Percentiles rank a stretch among this genome's conserved stretches.
phyloP scores from a whole-genome alignment of 192 early-diverging fungal genomes.

The Coemansia sp. region DNA sequence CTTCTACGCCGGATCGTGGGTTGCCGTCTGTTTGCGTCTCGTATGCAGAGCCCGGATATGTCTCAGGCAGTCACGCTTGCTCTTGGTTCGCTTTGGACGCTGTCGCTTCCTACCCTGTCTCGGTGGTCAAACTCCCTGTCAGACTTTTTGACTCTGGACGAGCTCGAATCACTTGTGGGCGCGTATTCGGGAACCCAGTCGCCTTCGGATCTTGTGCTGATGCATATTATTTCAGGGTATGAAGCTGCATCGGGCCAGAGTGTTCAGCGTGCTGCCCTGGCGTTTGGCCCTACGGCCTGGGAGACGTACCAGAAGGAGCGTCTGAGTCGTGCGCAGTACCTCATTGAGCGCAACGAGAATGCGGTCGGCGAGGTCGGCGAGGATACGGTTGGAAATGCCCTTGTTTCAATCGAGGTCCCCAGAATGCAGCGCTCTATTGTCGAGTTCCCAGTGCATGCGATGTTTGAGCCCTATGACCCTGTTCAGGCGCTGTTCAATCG shows the following conservation, averaged over 20 bases:
- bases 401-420: conserved; percentile 16
- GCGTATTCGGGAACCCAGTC: conserved; percentile 33
- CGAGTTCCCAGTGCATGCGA: conserved; percentile 22
- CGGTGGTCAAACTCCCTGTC: conserved; percentile 38
- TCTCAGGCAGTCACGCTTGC: conserved; percentile 11
- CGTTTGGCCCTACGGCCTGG: conserved; percentile 35
- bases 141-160: conserved; percentile 39
- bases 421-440: conserved; percentile 28
- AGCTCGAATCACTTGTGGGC: conserved; percentile 42
- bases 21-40: conserved; percentile 30
- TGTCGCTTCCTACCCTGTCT: conserved; percentile 34
- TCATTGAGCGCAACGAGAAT: conserved; percentile 43
- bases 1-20: conserved; percentile 17
- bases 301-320: conserved; percentile 16
- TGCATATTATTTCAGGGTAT: conserved; percentile 30
- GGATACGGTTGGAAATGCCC: conserved; percentile 24
- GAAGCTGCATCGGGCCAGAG: conserved; percentile 42
- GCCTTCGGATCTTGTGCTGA: conserved; percentile 14
- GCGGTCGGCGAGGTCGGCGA: conserved; percentile 29
- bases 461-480: background rate
- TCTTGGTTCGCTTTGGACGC: conserved; percentile 22
- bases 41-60: conserved; percentile 8
- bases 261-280: conserved; percentile 29
- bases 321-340: conserved; percentile 20
- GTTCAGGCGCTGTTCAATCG: background rate